Evolutionary conservation across 306 rosid genomes (phyloP).

Genomic region (Inga oerstediana): DNA sequence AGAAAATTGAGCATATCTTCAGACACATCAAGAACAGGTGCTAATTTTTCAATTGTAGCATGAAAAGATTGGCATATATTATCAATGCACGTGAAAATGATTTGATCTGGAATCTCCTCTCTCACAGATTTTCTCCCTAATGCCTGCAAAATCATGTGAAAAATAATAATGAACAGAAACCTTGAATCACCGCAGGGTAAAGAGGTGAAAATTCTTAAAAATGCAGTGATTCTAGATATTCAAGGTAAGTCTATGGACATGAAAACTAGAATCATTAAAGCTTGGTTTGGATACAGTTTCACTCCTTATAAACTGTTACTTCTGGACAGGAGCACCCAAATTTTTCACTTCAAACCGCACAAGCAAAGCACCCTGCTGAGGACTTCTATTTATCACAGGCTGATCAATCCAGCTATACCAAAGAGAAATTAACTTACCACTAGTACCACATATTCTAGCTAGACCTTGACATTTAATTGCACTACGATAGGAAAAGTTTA

Average conservation of each 20-base stretch:
- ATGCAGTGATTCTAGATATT: constrained; percentile 21
- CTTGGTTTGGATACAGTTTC: constrained; percentile 20
- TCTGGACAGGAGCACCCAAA: constrained; percentile 3
- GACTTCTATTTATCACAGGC: neutral
- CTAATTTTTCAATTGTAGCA: constrained; percentile 60
- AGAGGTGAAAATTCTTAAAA: constrained; percentile 4
- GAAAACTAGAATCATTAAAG: constrained; percentile 26
- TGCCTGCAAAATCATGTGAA: constrained; percentile 55
- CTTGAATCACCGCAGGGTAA: constrained; percentile 10
- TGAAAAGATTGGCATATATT: constrained; percentile 65
- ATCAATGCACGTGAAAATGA: constrained; percentile 57
- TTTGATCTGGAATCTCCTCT: constrained; percentile 51
- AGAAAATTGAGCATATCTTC: constrained; percentile 67
- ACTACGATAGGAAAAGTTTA: constrained; percentile 5
- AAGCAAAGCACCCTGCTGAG: neutral
- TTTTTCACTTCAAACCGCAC: neutral
- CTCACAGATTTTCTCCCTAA: constrained; percentile 40
- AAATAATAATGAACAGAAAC: constrained; percentile 24
- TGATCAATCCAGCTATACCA: neutral
- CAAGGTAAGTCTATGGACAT: constrained; percentile 25
- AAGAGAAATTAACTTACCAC: neutral
- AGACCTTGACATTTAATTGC: constrained; percentile 1
- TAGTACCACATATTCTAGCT: constrained; percentile 2
- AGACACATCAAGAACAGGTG: constrained; percentile 56
- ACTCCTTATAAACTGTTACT: constrained; percentile 19